phyloP scores from a whole-genome alignment of 768 basidiomycete species.

The Saitozyma sp. region DNA sequence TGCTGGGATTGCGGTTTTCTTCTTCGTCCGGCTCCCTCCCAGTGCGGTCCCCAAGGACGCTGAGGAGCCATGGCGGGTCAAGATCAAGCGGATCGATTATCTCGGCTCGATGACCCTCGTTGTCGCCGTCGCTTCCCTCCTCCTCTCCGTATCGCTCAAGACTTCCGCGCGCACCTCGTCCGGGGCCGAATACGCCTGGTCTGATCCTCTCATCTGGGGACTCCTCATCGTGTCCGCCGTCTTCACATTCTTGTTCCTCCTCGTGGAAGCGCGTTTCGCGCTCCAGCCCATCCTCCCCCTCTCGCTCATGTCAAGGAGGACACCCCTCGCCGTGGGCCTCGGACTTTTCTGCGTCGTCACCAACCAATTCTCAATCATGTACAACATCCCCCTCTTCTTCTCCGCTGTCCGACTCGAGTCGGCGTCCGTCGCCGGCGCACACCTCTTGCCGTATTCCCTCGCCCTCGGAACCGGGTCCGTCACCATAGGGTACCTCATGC shows the following conservation, averaged over 20 bases:
- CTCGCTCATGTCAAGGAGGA: constrained; percentile 70
- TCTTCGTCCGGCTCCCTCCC: constrained; percentile 6
- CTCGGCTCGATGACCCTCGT: constrained; percentile 43
- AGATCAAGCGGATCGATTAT: constrained; percentile 43
- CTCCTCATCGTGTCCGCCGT: constrained; percentile 64
- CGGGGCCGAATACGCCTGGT: constrained; percentile 68
- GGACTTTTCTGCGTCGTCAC: constrained; percentile 64
- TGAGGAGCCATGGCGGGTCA: constrained; percentile 11
- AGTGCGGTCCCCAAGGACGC: constrained; percentile 1
- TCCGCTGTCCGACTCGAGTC: constrained; percentile 71
- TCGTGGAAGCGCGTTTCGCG: constrained; percentile 75
- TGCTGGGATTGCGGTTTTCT: constrained; percentile 8
- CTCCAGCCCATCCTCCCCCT: constrained; percentile 89
- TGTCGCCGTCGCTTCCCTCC: constrained; percentile 38
- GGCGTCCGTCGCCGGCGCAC: constrained; percentile 71
- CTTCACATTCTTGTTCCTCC: constrained; percentile 64
- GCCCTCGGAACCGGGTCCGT: constrained; percentile 83
- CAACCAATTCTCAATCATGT: constrained; percentile 57
- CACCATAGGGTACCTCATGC: constrained; percentile 72
- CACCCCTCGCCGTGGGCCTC: constrained; percentile 76
- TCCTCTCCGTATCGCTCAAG: constrained; percentile 51
- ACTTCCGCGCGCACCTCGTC: constrained; percentile 51
- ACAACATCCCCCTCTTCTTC: constrained; percentile 87
- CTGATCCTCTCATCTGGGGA: constrained; percentile 67
- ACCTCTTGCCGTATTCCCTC: constrained; percentile 84